Conservation (phyloP, 2,329 filamentous ascomycete species). For the Dendrostoma leiphaemia region DNA sequence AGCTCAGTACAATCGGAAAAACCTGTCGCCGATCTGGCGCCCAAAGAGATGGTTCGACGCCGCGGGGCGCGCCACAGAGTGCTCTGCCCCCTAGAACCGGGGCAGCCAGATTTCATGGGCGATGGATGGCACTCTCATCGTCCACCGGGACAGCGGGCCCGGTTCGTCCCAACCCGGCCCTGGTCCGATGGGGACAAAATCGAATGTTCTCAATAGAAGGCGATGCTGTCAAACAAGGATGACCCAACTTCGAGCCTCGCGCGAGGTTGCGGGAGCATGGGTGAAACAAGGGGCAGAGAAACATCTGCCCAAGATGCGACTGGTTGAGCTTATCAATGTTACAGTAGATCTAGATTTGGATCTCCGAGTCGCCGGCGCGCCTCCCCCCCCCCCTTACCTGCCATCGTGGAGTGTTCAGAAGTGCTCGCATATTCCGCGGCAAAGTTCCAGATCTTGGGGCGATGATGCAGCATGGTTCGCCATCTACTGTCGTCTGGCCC, state of each 20-base stretch:
- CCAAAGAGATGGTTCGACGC: not conserved
- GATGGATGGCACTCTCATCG: too few relatives aligned
- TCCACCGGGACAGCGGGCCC: too few relatives aligned
- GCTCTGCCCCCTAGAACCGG: too few relatives aligned
- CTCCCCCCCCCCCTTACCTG: not conserved
- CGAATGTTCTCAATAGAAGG: too few relatives aligned
- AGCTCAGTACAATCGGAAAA: too few relatives aligned
- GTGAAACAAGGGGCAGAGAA: not conserved
- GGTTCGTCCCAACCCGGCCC: not conserved
- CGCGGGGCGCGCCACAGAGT: too few relatives aligned
- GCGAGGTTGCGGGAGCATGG: not conserved
- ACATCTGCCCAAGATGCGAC: not conserved
- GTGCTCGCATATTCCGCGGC: not conserved
- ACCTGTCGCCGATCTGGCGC: too few relatives aligned
- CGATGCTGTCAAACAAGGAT: not conserved
- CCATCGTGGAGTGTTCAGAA: not conserved
- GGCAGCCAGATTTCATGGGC: too few relatives aligned
- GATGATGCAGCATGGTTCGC: too few relatives aligned
- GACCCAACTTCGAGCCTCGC: not conserved
- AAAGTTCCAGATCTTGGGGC: not conserved
- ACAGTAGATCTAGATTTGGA: constrained; percentile 13
- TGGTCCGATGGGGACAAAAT: too few relatives aligned
- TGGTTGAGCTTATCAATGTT: not conserved
- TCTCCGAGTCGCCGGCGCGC: constrained; percentile 12
- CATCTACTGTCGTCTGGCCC: too few relatives aligned